Evolutionary conservation across 2,329 filamentous ascomycete genomes (phyloP).

Genomic region (Sporothrix sp.): DNA sequence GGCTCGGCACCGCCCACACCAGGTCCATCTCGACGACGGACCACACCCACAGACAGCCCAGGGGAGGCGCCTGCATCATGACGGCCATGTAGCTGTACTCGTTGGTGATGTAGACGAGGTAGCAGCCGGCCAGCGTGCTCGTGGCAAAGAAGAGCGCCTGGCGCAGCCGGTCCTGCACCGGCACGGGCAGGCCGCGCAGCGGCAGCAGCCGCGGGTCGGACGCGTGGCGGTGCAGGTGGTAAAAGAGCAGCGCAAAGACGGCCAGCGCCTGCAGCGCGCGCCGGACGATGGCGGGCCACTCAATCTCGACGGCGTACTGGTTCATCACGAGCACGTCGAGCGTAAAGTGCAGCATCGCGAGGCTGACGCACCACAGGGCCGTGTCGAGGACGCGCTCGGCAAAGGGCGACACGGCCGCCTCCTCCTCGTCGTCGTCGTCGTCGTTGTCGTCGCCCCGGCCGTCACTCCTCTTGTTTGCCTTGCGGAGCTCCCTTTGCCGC

Average conservation of each 20-base stretch:
- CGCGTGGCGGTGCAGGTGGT: conserved; percentile 45
- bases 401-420: conserved; percentile 30
- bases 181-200: conserved; percentile 39
- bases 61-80: conserved; percentile 83
- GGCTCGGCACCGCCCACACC: conserved; percentile 48
- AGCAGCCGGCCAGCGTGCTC: conserved; percentile 58
- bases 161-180: conserved; percentile 38
- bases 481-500: conserved; percentile 28
- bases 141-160: conserved; percentile 54
- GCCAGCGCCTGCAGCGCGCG: conserved; percentile 43
- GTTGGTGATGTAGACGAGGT: conserved; percentile 75
- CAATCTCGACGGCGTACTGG: conserved; percentile 61
- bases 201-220: conserved; percentile 41
- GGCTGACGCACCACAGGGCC: conserved; percentile 47
- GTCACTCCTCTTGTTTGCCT: conserved; percentile 2
- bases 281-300: conserved; percentile 45
- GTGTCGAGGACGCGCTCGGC: conserved; percentile 47
- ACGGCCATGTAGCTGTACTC: conserved; percentile 70
- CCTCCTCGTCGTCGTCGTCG: conserved; percentile 21
- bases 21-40: conserved; percentile 78
- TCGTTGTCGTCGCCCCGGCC: conserved; percentile 25
- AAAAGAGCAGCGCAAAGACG: conserved; percentile 49
- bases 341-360: conserved; percentile 66
- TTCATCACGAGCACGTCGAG: conserved; percentile 70
- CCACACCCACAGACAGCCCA: conserved; percentile 91